Evolutionary conservation across 2,329 filamentous ascomycete species (phyloP), one percentile per base, ranked within the genome.

Genomic region (Stemphylium beticola): DNA sequence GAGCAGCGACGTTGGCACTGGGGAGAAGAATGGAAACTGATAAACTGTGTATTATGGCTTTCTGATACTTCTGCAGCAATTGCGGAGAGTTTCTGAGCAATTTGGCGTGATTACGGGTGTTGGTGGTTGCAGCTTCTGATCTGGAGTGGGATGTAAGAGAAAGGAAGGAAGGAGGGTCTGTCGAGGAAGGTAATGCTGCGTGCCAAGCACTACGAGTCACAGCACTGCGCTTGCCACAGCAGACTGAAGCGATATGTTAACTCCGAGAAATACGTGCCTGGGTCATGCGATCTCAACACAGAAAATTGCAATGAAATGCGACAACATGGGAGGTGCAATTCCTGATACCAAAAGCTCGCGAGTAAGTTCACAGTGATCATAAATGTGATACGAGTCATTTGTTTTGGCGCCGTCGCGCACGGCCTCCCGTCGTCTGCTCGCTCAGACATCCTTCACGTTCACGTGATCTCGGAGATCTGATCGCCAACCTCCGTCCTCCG

Each of bases 401-500:
- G 38, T 33, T 31, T 22, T 34, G 8, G 32, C 17, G 24, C 17
- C 15, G 17, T 1, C 6, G 14, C 22, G 55, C 55, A 57, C 55
- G 51, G 41, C 43, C 55, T 57, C 52, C 56, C 48, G 52, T 18
- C 29, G 8, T 10, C 24, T 31, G 24, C 22, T 26, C 3, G 24
- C 39, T 4, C 39, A 12, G 15, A 26, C 42, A 4, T 24, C 38
- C 32, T 24, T 14, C 17, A 9, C 18, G 1, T 1, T 1, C 49
- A 53, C 49, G 49, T 52, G 51, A 54, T 34, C 40, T 46, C 52
- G 52, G 41, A 49, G 55, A 38, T 57, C 42, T 50, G 42, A 38
- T 41, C 14, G 37, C 24, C 17, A 57, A 50, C 47, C 63, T 65
- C 61, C 62, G 63, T 60, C 55, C 57, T 62, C 61, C 58, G 62